phyloP scores from a whole-genome alignment of 2,329 filamentous ascomycete species.

The Colletotrichum filicis region DNA sequence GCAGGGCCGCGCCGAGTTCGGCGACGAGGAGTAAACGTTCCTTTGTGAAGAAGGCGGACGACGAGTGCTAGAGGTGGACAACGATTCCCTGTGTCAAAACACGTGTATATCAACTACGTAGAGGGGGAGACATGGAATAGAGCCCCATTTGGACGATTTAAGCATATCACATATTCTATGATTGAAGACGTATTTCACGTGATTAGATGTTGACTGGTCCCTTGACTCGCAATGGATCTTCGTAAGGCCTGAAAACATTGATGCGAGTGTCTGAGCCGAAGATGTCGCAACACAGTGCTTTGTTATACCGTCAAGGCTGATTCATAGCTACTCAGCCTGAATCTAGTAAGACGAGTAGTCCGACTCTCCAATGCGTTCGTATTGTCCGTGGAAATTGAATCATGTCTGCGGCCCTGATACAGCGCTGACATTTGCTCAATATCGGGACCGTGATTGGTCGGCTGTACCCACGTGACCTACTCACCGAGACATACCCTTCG shows the following conservation, averaged over 20 bases:
- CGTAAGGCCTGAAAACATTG: background rate
- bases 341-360: no score
- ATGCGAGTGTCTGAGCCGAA: background rate
- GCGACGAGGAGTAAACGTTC: conserved; percentile 51
- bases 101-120: conserved; percentile 40
- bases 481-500: background rate
- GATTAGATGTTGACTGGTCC: background rate
- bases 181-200: background rate
- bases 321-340: no score
- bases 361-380: background rate
- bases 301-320: background rate
- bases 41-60: conserved; percentile 8
- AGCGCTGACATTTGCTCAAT: conserved; percentile 30
- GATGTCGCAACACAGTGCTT: background rate
- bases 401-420: background rate
- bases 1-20: conserved; percentile 71
- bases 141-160: conserved; percentile 36
- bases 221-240: background rate
- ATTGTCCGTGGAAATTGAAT: background rate
- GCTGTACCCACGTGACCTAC: background rate
- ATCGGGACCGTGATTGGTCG: conserved; percentile 6
- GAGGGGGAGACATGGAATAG: conserved; percentile 48
- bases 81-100: conserved; percentile 55
- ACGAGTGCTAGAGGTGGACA: conserved; percentile 42
- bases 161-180: background rate